Base-by-base conservation (phyloP, 2,329 filamentous ascomycete species). In the Elsinoe fawcettii region DNA sequence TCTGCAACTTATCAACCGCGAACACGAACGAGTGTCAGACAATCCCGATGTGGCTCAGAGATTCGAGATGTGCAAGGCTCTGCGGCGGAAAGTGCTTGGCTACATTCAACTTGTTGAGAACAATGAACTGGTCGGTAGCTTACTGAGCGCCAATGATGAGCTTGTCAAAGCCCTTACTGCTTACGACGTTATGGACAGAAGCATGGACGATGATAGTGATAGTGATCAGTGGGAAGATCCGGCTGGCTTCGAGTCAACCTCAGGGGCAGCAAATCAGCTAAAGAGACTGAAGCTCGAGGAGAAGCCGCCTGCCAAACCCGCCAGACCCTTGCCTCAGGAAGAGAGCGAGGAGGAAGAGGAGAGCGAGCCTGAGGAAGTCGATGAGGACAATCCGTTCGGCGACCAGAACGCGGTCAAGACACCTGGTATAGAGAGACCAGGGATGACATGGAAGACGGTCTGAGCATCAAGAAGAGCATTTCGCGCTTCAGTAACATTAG, bases 61-160 rank as follows among this genome's bases (percentile, higher is more conserved):
- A 2, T 96, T 97, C 63, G 90, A 96, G 64, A 79, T 75, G 1
- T 97, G 92, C 77, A 97, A 96, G 71, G 78, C 83, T 49, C 80
- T 97, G 11, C 82, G 93, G 51, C 81, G 90, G 58, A 88, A 89
- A 68, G 87, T 97, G 27, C 70, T 97, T 37, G 86, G 90, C 57
- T 97, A 96, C 69, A 96, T 97, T 61, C 90, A 97, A 67, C 81
- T 90, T 53, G 87, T 97, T 11, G 89, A 96, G 69, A 86, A 84
- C 7, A 92, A 97, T 67, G 85, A 97, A 66, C 96, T 88, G 79
- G 84, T 99, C 7, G 93, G 92, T 41, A 86, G 89, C 60, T 79
- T 99, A 3, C 84, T 99, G 16, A 89, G 93, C 66, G 91, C 92
- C 62, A 97, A 99, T 66, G 93, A 99, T 66, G 88, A 95, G 71